Percentiles rank a stretch among this genome's conserved stretches.
These are phyloP conservation scores for Aspergillus incahuasiensis DNA, from an alignment of 495 filamentous ascomycete species.

Conservation along the genomic window DNA sequence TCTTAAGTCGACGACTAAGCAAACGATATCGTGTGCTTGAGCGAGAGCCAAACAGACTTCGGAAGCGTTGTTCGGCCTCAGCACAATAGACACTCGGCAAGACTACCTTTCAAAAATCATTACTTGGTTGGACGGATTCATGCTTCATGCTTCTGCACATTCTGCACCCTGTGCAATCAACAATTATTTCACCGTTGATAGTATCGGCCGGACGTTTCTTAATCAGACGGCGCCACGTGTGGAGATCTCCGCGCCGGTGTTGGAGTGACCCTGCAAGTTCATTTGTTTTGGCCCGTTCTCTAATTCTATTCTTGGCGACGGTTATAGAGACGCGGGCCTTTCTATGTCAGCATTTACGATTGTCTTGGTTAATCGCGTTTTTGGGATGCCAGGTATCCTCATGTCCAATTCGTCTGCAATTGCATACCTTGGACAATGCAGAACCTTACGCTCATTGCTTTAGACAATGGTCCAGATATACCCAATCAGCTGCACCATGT, in stretches of 20 bases:
- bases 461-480: neutral
- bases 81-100: conserved; percentile 15
- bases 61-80: conserved; percentile 27
- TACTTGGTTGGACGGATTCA: no score
- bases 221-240: conserved; percentile 12
- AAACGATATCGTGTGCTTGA: conserved; percentile 40
- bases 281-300: neutral
- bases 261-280: conserved; percentile 1
- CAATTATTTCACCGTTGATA: neutral
- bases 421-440: neutral
- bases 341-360: conserved; percentile 2
- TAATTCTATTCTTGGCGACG: conserved; percentile 8
- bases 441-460: neutral
- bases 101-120: no score
- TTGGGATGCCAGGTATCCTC: neutral
- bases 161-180: no score
- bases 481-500: neutral
- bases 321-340: neutral
- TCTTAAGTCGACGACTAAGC: conserved; percentile 36
- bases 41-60: conserved; percentile 40
- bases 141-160: no score
- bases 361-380: neutral
- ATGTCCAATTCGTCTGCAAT: neutral
- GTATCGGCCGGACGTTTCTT: neutral
- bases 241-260: conserved; percentile 1